These are phyloP conservation scores for Pachysolen tannophilus DNA, from an alignment of 805 yeast genomes.

Conservation along the genomic window DNA sequence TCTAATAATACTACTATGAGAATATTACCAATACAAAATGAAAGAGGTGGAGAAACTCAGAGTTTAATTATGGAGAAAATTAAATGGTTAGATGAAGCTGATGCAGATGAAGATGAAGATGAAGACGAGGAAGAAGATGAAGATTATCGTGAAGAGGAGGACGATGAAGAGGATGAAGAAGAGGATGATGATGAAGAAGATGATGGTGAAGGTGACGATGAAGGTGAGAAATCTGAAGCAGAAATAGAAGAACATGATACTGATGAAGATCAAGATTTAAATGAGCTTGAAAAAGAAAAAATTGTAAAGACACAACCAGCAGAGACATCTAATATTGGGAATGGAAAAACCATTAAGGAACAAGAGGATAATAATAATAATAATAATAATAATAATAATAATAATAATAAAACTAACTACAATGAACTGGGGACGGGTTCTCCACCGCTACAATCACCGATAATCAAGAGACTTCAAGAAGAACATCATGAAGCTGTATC, in stretches of 20 bases:
- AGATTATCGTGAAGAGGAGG: not conserved
- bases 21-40: conserved; percentile 1
- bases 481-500: too few relatives aligned
- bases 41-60: conserved; percentile 1
- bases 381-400: too few relatives aligned
- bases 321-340: too few relatives aligned
- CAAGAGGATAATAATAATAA: too few relatives aligned
- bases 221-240: conserved; percentile 14
- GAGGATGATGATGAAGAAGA: conserved; percentile 4
- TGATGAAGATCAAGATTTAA: not conserved
- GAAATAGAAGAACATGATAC: conserved; percentile 3
- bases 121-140: conserved; percentile 19
- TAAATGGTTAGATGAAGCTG: conserved; percentile 5
- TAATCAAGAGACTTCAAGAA: too few relatives aligned
- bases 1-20: not conserved
- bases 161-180: not conserved
- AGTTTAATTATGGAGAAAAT: conserved; percentile 5
- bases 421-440: too few relatives aligned
- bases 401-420: too few relatives aligned
- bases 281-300: conserved; percentile 1
- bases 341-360: too few relatives aligned
- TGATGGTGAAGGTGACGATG: conserved; percentile 11
- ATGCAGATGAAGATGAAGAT: conserved; percentile 13
- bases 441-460: too few relatives aligned
- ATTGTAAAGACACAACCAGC: not conserved